These are phyloP conservation scores for Trichoderma semiorbis DNA, from an alignment of 2,329 filamentous ascomycete species.

Conservation along the genomic window DNA sequence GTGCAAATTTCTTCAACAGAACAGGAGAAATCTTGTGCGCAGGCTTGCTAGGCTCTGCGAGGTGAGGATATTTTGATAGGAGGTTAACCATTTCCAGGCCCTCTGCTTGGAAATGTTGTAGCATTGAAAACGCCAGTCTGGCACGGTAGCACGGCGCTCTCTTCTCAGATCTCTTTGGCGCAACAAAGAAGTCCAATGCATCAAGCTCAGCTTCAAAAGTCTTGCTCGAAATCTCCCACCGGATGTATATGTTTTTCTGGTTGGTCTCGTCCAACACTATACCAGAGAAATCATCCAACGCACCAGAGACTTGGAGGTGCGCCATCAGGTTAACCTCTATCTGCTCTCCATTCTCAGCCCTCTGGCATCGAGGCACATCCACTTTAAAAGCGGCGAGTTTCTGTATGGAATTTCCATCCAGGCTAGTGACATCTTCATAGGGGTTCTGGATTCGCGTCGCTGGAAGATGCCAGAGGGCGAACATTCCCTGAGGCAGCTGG, in stretches of 20 bases:
- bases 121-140: constrained; percentile 31
- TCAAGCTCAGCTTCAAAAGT: constrained; percentile 35
- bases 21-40: constrained; percentile 24
- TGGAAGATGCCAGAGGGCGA: constrained; percentile 27
- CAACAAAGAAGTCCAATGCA: constrained; percentile 28
- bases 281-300: constrained; percentile 22
- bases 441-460: constrained; percentile 31
- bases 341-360: constrained; percentile 22
- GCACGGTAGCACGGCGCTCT: constrained; percentile 23
- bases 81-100: constrained; percentile 21
- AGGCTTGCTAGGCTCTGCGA: constrained; percentile 27
- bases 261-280: constrained; percentile 21
- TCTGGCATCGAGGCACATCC: constrained; percentile 32
- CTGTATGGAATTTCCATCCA: background rate
- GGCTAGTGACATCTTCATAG: constrained; percentile 25
- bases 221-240: constrained; percentile 27
- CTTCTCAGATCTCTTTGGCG: constrained; percentile 21
- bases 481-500: constrained; percentile 21
- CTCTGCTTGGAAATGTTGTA: constrained; percentile 29
- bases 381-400: constrained; percentile 34
- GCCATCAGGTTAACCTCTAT: constrained; percentile 52
- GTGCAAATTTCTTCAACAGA: constrained; percentile 29
- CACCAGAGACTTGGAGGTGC: constrained; percentile 60
- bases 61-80: constrained; percentile 35
- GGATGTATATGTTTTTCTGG: constrained; percentile 26